Evolutionary conservation across 257 asterid species (phyloP).

Genomic region (Galeopsis tetrahit): DNA sequence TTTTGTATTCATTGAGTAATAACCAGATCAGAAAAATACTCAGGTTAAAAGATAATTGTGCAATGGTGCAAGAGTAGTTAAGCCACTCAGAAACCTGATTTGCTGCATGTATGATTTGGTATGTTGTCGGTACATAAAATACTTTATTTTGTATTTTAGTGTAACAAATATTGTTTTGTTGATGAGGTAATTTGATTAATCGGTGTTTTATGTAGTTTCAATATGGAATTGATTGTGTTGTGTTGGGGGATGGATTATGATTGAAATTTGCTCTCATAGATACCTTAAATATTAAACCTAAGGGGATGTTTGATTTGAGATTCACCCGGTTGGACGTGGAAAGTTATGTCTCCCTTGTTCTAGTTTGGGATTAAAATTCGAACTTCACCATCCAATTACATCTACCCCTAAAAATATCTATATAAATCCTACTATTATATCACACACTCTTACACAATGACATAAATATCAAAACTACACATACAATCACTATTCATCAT

Average conservation of each 20-base stretch:
- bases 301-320: too few relatives aligned
- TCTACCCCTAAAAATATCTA: too few relatives aligned
- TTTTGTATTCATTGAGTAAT: conserved; percentile 34
- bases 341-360: too few relatives aligned
- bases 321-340: too few relatives aligned
- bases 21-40: background rate
- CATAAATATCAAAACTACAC: too few relatives aligned
- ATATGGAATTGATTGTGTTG: background rate
- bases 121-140: background rate
- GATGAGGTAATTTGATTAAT: background rate
- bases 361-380: too few relatives aligned
- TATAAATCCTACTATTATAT: too few relatives aligned
- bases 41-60: too few relatives aligned
- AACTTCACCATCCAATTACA: too few relatives aligned
- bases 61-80: conserved; percentile 2
- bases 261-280: background rate
- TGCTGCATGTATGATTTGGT: background rate
- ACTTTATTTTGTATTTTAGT: background rate
- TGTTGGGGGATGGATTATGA: background rate
- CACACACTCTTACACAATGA: too few relatives aligned
- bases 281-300: background rate
- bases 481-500: too few relatives aligned
- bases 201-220: background rate
- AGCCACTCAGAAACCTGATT: background rate
- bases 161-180: background rate